Base-by-base conservation (phyloP, 768 basidiomycete species). In the Boletales sp. region DNA sequence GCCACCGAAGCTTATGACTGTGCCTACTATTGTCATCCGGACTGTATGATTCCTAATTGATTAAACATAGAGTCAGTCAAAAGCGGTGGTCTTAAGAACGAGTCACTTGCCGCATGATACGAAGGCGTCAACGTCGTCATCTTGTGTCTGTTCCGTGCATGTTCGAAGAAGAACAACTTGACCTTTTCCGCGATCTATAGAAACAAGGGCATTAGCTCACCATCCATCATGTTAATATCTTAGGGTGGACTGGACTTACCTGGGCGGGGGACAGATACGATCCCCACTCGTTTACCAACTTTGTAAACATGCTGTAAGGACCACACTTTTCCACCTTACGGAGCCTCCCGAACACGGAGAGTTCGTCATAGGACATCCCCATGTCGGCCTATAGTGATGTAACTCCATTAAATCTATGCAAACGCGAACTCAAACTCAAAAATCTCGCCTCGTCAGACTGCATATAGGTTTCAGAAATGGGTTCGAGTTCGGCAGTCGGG, bases 351-450 rank as follows among this genome's bases (percentile, higher is more conserved):
- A 94, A 95, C 17, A 92, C 82, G 11, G 92, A 94, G 17, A 99
- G 76, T 58, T 98, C 97, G 58, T 97, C 89, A 63, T 97, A 98
- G 0, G 95, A 97, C 97, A 98, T 98, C 9, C 95, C 95, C 95
- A 98, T 98, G 61, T 98, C 95, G 15, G 81, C 92, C 91, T 92
- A 55, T 7, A 43, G 40, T 42, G 40, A 43, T 40, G 35, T 45
- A 27, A 59, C 47, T 45, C 21, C 12, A 3, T 41, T 15, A 17
- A 34, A 19, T 32, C 29, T 24, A 43, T 37, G 19, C 30, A 45
- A 39, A 15, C 19, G 34, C 17, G 38, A 29, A 7, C 13, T 15
- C 10, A 6, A 30, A 8, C 13, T 15, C 11, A 5, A 15, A 34
- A 34, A 49, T 56, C 72, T 39, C 48, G 87, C 94, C 77, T 99